Evolutionary conservation across 257 asterid species (phyloP), one percentile per base, ranked within the genome.

Genomic region (Cordia subcordata): DNA sequence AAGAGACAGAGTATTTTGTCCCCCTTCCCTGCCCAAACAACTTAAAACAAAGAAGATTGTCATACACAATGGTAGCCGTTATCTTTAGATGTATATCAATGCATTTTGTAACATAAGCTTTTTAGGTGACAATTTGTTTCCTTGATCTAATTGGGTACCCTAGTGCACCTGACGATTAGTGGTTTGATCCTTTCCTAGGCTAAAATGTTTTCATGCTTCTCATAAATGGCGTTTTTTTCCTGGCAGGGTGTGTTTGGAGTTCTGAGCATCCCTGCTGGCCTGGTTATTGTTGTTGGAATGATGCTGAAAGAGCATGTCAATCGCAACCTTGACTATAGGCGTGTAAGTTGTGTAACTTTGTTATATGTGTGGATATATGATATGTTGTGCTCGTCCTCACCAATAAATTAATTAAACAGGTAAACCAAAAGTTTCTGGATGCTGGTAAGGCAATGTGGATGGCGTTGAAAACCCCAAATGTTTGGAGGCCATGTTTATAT

Each of bases 401-500:
- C 38, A 52, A 17, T 53, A 53, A 11, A 20, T 52, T 53, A 38
- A 21, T 20, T 12, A 46, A 62, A 62, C 83, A 88, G 96, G 82
- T 92, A 15, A 93, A 77, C 67, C 89, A 81, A 70, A 93, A 77
- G 62, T 77, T 89, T 62, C 23, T 71, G 57, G 81, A 79, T 65
- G 99, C 99, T 58, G 83, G 84, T 69, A 88, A 84, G 37, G 69
- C 97, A 11, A 80, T 85, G 99, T 93, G 96, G 95, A 81, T 69
- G 77, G 83, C 96, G 10, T 58, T 93, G 69, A 78, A 69, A 76
- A 73, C 64, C 75, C 91, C 89, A 0, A 87, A 68, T 13, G 99
- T 93, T 58, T 93, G 97, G 97, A 77, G 89, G 63, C 99, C 99
- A 5, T 86, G 99, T 72, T 55, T 89, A 49, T 93, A 84, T 66